Percentiles rank a stretch among this genome's conserved stretches.
These are phyloP conservation scores for Carex parvula DNA, from an alignment of 176 grass and related monocot genomes.

Conservation along the genomic window DNA sequence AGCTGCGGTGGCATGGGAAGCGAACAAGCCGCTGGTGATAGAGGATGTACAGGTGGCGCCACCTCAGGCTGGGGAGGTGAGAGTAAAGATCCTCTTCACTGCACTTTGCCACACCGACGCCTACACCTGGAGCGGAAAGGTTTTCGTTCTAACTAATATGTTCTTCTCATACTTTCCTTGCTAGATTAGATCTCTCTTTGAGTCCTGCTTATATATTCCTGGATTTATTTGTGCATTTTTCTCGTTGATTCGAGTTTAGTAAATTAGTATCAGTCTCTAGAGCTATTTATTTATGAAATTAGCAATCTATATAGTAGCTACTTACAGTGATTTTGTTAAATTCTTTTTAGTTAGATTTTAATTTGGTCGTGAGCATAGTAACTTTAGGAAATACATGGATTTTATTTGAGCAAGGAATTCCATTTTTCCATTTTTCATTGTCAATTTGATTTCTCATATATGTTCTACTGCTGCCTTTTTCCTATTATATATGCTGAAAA, in stretches of 20 bases:
- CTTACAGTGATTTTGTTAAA: not conserved
- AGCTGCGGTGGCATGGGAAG: constrained; percentile 93
- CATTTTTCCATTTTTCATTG: not conserved
- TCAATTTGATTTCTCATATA: not conserved
- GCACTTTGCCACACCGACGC: constrained; percentile 96
- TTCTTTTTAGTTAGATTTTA: not conserved
- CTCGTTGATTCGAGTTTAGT: not conserved
- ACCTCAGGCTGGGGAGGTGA: constrained; percentile 95
- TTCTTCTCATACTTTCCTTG: not conserved
- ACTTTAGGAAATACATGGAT: not conserved
- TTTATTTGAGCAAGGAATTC: not conserved
- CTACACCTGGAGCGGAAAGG: constrained; percentile 99
- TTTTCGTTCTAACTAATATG: not conserved
- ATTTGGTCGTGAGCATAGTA: not conserved
- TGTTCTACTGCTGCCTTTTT: not conserved
- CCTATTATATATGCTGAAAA: not conserved
- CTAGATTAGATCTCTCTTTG: constrained; percentile 1
- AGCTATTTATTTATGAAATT: not conserved
- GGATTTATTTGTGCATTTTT: constrained; percentile 5
- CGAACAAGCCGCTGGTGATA: constrained; percentile 77
- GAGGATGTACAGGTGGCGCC: constrained; percentile 98
- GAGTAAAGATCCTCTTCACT: constrained; percentile 83
- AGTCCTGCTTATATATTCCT: not conserved
- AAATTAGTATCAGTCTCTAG: not conserved
- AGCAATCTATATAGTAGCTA: not conserved